A percentile compares a stretch with the other conserved stretches of the same genome.
phyloP scores from a whole-genome alignment of 164 flowering plant species.

The Amborella trichopoda region DNA sequence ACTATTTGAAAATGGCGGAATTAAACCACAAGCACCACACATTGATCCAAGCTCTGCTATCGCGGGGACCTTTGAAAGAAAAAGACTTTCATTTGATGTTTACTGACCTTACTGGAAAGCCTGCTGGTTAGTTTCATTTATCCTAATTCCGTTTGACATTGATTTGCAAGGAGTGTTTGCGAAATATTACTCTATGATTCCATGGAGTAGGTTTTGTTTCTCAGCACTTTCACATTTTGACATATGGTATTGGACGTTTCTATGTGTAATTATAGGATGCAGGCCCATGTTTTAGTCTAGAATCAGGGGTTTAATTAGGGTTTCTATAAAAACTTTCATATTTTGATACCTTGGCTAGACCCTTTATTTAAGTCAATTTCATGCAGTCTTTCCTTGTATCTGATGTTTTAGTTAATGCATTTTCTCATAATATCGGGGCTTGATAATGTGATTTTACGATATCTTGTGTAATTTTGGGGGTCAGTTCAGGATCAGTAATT shows the following conservation, averaged over 20 bases:
- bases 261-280: neutral
- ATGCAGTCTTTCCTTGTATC: too few species aligned
- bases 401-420: too few species aligned
- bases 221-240: neutral
- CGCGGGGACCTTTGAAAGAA: constrained; percentile 75
- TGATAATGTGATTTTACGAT: too few species aligned
- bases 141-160: neutral
- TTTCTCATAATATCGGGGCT: too few species aligned
- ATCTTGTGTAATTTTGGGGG: too few species aligned
- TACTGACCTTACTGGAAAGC: constrained; percentile 39
- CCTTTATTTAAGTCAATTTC: too few species aligned
- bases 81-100: constrained; percentile 51
- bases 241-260: neutral
- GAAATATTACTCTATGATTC: neutral
- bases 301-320: neutral
- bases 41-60: constrained; percentile 66
- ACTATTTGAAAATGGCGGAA: constrained; percentile 42
- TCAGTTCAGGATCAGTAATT: neutral
- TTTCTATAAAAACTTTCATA: neutral
- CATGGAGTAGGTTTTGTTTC: neutral
- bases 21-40: constrained; percentile 66
- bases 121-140: constrained; percentile 29
- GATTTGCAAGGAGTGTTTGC: neutral
- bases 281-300: neutral
- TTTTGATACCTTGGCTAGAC: neutral